phyloP scores from a whole-genome alignment of 768 basidiomycete genomes.

The Dentipellis sp. region DNA sequence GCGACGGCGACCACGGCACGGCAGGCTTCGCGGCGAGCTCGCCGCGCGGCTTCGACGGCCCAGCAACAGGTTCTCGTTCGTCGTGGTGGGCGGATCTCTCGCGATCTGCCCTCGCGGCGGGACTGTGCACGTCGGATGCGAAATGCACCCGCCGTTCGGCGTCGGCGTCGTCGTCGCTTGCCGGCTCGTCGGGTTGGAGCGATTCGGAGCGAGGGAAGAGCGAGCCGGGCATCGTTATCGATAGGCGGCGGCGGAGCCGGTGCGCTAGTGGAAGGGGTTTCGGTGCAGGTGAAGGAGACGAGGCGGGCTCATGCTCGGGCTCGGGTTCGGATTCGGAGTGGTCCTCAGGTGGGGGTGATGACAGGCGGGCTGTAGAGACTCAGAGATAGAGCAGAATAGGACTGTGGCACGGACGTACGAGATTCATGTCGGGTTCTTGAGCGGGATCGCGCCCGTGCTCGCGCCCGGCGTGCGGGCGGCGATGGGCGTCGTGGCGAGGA shows the following conservation, averaged over 20 bases:
- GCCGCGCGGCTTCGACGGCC: constrained; percentile 6
- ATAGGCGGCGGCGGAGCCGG: constrained; percentile 29
- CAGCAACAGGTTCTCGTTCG: constrained; percentile 1
- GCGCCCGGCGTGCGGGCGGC: neutral
- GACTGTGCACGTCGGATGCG: neutral
- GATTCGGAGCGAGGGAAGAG: constrained; percentile 69
- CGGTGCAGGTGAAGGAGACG: constrained; percentile 15
- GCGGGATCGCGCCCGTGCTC: neutral
- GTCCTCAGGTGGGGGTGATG: neutral
- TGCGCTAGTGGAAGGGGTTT: constrained; percentile 26
- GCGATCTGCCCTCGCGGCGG: constrained; percentile 4
- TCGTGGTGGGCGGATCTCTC: neutral
- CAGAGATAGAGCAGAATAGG: neutral
- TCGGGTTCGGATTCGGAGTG: neutral
- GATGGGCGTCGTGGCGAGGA: neutral
- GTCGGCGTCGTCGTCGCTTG: neutral
- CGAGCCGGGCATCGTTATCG: constrained; percentile 69
- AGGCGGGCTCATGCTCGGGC: neutral
- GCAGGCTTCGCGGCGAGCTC: neutral
- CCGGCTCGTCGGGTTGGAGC: constrained; percentile 34
- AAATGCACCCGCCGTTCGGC: constrained; percentile 34
- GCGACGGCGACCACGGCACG: neutral
- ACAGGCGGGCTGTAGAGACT: no score
- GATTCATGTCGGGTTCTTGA: neutral
- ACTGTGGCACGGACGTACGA: neutral